Conservation (phyloP, 2,329 filamentous ascomycete genomes). For the Colletotrichum cordylinicola region DNA sequence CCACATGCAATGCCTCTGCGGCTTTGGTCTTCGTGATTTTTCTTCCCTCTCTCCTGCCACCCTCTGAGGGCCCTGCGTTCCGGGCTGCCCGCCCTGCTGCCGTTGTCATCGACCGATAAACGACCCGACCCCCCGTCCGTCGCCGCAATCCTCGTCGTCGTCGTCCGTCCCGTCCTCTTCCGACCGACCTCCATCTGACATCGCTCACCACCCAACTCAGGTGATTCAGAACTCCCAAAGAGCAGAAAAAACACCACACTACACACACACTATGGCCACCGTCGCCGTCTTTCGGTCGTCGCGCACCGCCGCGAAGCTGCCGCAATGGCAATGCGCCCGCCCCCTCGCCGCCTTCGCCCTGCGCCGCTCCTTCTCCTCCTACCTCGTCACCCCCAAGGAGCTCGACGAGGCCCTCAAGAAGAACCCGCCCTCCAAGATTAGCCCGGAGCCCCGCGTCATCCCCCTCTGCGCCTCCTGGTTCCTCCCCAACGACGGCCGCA, state of each 20-base stretch:
- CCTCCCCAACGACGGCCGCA: constrained; percentile 87
- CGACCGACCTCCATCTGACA: not conserved
- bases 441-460: constrained; percentile 82
- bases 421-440: constrained; percentile 80
- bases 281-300: constrained; percentile 47
- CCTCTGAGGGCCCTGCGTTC: constrained; percentile 4
- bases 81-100: constrained; percentile 9
- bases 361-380: constrained; percentile 72
- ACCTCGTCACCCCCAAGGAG: constrained; percentile 85
- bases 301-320: constrained; percentile 39
- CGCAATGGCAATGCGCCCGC: constrained; percentile 38
- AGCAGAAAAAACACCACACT: not conserved
- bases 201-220: not conserved
- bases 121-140: not conserved
- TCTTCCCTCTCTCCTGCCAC: not conserved
- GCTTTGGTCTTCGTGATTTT: constrained; percentile 6
- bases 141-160: not conserved
- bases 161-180: not conserved
- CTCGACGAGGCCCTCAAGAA: constrained; percentile 82
- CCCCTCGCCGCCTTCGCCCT: constrained; percentile 36
- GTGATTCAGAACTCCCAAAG: not conserved
- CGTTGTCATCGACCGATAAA: constrained; percentile 11
- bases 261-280: constrained; percentile 45
- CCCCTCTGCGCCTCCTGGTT: constrained; percentile 96
- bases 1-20: constrained; percentile 18